Evolutionary conservation across 2,329 filamentous ascomycete species (phyloP), one percentile per base, ranked within the genome.

Genomic region (Beauveria asiatica): DNA sequence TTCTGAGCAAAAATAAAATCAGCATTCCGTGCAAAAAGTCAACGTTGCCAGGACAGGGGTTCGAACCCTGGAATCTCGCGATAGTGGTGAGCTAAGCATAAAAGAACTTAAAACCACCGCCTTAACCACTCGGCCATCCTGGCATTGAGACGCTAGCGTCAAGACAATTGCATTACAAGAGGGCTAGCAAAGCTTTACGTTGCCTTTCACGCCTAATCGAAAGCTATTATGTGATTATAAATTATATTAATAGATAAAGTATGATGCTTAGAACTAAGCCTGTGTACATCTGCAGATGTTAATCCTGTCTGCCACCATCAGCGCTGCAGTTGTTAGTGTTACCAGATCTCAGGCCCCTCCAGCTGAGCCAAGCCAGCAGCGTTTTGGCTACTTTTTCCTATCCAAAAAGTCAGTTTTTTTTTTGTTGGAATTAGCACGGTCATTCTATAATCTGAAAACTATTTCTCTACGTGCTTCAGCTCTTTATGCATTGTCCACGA

Each of bases 91-190:
- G 30, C 5, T 41, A 64, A 65, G 58, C 46, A 57, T 10, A 48
- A 54, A 52, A 52, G 25, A 53, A 59, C 57, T 60, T 60, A 66
- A 66, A 66, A 65, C 61, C 64, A 66, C 58, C 64, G 65, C 63
- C 65, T 66, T 65, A 66, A 66, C 64, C 65, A 63, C 65, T 66
- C 65, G 65, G 65, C 65, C 65, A 66, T 66, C 65, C 64, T 66
- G 65, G 65, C 65, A 60, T 45, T 62, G 1, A 21, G 42, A 54
- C 57, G 57, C 57, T 60, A 60, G 50, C 57, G 57, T 39, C 21
- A 1, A 16, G 6, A 30, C 16, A 30, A 60, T 60, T 54, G 41
- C 1, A 0, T 2, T 30, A 25, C 5, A 60, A 42, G 33, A 42
- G 53, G 27, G 41, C n/a, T 2, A 13, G 8, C 16, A 16, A 3